Base-by-base conservation (phyloP, 2,329 filamentous ascomycete species). In the Herpotrichia juniperi region DNA sequence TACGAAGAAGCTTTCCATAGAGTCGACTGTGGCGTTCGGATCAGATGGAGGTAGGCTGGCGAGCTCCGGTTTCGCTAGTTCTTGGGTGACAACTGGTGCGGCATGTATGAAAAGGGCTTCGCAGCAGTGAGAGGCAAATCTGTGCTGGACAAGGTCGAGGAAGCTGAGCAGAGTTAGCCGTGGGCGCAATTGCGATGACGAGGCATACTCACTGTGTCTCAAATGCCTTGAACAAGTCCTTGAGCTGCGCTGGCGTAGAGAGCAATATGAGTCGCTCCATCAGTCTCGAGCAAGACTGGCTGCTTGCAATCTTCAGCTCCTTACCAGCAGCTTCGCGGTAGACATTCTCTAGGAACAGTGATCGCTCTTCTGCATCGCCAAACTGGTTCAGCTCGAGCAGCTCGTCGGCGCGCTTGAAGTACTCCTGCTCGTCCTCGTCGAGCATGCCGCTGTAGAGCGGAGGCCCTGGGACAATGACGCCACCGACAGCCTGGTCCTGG, bases 71-170 rank as follows among this genome's bases (percentile, higher is more conserved):
- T 81, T 72, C 5, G 77, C 74, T 14, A 90, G 75, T 74, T 96
- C 93, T 55, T 87, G 80, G 12, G 88, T 89, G 31, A 96, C 89
- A 10, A 89, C 77, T 1, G 90, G 88, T 0, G 93, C 93, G 1
- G 90, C 89, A 58, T 90, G 86, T 43, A 93, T 80, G 73, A 99
- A 97, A 26, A 99, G 82, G 22, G 91, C 91, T 77, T 99, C 94
- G 72, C 93, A 97, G 76, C 93, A 97, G 78, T 99, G 94, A 54
- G 93, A 96, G 4, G 94, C 94, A 67, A 99, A 99, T 16, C 94
- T 89, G 76, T 99, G 94, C 71, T 96, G 93, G 46, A 97, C 87
- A 24, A 99, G 83, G 64, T 93, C 88, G 52, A 93, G 79, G 74
- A 97, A 96, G 74, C 81, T 83, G 62, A 30, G 24, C 28, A 31